Conservation (phyloP, 129 eudicot genomes). For the Tagetes erecta region DNA sequence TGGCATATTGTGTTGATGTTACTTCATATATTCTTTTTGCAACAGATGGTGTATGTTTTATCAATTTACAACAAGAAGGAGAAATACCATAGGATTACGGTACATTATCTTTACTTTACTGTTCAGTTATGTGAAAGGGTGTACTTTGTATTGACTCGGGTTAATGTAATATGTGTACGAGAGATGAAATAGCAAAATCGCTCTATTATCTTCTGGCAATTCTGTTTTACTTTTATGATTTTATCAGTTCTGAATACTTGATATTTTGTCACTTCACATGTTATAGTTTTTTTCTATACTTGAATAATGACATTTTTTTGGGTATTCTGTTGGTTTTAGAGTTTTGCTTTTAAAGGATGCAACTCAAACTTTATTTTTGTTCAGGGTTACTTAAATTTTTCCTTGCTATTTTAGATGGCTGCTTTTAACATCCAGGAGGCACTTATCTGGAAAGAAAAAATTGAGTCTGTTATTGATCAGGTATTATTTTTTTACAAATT, state of each 20-base stretch:
- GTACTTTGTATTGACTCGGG: neutral
- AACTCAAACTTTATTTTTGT: slow-evolving; percentile 1
- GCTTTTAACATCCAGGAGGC: slow-evolving; percentile 99
- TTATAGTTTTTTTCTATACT: neutral
- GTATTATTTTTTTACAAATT: slow-evolving; percentile 35
- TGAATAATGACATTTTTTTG: neutral
- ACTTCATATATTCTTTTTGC: slow-evolving; percentile 1
- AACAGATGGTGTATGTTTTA: slow-evolving; percentile 86
- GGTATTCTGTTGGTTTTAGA: neutral
- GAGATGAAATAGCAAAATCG: neutral
- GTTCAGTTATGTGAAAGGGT: neutral
- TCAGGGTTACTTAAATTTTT: neutral
- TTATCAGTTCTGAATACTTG: neutral
- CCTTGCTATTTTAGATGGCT: slow-evolving; percentile 68
- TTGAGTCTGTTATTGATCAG: slow-evolving; percentile 96
- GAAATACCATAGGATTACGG: slow-evolving; percentile 76
- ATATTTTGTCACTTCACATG: neutral
- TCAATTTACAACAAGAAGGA: slow-evolving; percentile 90
- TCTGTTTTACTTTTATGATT: neutral
- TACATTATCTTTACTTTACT: slow-evolving; percentile 32
- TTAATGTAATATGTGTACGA: neutral
- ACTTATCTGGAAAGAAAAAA: slow-evolving; percentile 92
- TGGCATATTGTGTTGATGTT: slow-evolving; percentile 9
- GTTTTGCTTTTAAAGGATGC: neutral
- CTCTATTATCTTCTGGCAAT: neutral